A percentile compares a stretch with the other conserved stretches of the same genome.
Evolutionary conservation across 371 early-diverging fungal species (phyloP).

Genomic region (Mortierella sp.): DNA sequence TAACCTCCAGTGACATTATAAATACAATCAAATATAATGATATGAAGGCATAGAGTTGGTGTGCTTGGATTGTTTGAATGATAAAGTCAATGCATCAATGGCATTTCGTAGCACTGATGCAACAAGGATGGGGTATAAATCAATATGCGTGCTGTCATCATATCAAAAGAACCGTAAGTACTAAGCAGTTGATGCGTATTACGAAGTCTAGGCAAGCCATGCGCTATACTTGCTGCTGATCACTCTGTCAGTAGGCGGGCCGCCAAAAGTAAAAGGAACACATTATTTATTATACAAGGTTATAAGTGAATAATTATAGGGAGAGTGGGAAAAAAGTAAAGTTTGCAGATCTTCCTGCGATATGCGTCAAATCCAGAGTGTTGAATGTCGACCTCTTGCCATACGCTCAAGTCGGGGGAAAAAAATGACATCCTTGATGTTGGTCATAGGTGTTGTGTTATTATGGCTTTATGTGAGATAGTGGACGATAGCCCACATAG

Average conservation of each 20-base stretch:
- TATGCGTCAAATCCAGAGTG: background rate
- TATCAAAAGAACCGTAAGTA: too few relatives aligned
- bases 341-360: background rate
- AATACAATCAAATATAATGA: background rate
- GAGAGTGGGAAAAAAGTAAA: background rate
- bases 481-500: slow-evolving; percentile 73
- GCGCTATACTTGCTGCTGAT: too few relatives aligned
- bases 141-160: too few relatives aligned
- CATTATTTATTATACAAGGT: slow-evolving; percentile 10
- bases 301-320: background rate
- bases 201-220: too few relatives aligned
- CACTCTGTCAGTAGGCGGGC: too few relatives aligned
- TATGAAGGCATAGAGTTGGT: too few relatives aligned
- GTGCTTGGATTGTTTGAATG: too few relatives aligned
- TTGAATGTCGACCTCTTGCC: background rate
- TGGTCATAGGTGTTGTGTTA: background rate
- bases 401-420: background rate
- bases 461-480: slow-evolving; percentile 62
- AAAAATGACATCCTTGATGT: background rate
- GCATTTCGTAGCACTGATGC: too few relatives aligned
- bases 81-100: too few relatives aligned
- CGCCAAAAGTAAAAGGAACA: too few relatives aligned
- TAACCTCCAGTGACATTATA: background rate
- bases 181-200: too few relatives aligned
- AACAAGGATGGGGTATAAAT: too few relatives aligned